A percentile compares a stretch with the other conserved stretches of the same genome.
Conservation (phyloP, 192 early-diverging fungal species). For the Cladochytrium replicatum region DNA sequence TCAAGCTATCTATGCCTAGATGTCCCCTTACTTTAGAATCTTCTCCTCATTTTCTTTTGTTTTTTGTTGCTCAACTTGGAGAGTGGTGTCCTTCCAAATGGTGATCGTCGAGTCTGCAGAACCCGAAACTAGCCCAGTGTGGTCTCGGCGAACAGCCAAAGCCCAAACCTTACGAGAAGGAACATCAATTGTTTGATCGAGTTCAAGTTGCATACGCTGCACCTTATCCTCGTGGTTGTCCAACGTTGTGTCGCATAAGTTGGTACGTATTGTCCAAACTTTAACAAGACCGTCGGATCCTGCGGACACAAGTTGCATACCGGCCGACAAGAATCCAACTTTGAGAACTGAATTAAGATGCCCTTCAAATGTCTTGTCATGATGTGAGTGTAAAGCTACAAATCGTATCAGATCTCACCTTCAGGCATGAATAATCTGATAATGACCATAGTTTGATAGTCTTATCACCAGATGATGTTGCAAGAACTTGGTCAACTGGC, state of each 20-base stretch:
- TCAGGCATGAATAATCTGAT: constrained; percentile 77
- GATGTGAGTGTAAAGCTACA: constrained; percentile 5
- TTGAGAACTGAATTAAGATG: constrained; percentile 94
- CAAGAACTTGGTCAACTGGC: constrained; percentile 90
- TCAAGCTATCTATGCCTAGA: background rate
- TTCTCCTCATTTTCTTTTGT: constrained; percentile 52
- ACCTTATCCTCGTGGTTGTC: constrained; percentile 90
- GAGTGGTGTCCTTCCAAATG: constrained; percentile 89
- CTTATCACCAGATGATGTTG: constrained; percentile 86
- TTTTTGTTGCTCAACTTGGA: constrained; percentile 58
- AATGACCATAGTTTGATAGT: constrained; percentile 93
- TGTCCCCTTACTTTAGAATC: constrained; percentile 51
- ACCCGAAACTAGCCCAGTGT: constrained; percentile 71
- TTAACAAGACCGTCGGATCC: constrained; percentile 93
- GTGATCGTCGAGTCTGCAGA: constrained; percentile 84
- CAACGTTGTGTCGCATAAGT: constrained; percentile 81
- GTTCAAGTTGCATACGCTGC: background rate
- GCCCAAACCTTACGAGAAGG: constrained; percentile 63
- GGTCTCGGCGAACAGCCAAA: constrained; percentile 57
- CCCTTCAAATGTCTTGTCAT: constrained; percentile 76
- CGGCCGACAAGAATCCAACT: constrained; percentile 72
- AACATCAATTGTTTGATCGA: constrained; percentile 9
- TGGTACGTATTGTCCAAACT: constrained; percentile 87
- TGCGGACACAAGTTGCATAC: constrained; percentile 76
- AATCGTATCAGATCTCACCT: constrained; percentile 24